A percentile compares a stretch with the other conserved stretches of the same genome.
These are phyloP conservation scores for Myriangium duriaei DNA, from an alignment of 2,329 filamentous ascomycete genomes.

Conservation along the genomic window DNA sequence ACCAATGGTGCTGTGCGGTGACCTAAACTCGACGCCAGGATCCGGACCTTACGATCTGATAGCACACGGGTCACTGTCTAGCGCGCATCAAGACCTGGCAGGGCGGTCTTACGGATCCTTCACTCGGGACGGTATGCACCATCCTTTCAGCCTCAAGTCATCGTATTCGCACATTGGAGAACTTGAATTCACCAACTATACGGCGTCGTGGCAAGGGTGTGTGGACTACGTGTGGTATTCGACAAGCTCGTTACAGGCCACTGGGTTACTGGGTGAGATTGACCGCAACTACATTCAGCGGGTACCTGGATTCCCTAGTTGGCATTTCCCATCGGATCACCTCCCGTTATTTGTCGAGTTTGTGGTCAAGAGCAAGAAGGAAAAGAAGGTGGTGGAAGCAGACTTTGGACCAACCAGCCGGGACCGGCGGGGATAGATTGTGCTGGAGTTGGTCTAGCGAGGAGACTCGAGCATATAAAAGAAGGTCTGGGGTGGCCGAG, in stretches of 20 bases:
- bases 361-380: slow-evolving; percentile 75
- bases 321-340: slow-evolving; percentile 89
- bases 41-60: slow-evolving; percentile 90
- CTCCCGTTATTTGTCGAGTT: slow-evolving; percentile 83
- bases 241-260: slow-evolving; percentile 74
- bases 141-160: slow-evolving; percentile 88
- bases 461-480: no score
- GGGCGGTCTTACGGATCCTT: slow-evolving; percentile 85
- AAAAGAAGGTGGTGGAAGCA: slow-evolving; percentile 31
- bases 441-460: background rate
- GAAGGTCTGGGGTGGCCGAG: no score
- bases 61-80: slow-evolving; percentile 62
- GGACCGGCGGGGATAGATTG: background rate
- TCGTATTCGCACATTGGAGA: slow-evolving; percentile 78
- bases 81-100: slow-evolving; percentile 67
- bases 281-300: slow-evolving; percentile 74
- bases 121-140: slow-evolving; percentile 80
- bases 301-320: slow-evolving; percentile 85
- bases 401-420: slow-evolving; percentile 21
- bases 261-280: slow-evolving; percentile 72
- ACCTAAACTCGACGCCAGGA: slow-evolving; percentile 83
- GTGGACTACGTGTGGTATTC: slow-evolving; percentile 99
- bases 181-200: slow-evolving; percentile 91
- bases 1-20: slow-evolving; percentile 80
- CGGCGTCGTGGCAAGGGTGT: slow-evolving; percentile 78